Base-by-base conservation (phyloP, 2,329 filamentous ascomycete species). In the Cladosporium colombiae region DNA sequence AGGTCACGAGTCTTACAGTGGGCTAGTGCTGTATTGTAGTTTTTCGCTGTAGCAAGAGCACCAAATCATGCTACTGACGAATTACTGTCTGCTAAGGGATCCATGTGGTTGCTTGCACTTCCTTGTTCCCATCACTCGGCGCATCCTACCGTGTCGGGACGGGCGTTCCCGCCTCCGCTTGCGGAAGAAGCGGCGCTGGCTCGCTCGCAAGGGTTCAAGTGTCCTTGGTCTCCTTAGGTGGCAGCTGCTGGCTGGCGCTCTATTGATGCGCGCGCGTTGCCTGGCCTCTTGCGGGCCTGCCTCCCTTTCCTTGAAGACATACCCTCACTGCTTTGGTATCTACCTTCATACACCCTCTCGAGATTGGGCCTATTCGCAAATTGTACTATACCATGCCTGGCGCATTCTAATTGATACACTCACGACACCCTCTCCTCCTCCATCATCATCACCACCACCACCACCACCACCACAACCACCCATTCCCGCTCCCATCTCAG, bases 381-480 rank as follows among this genome's bases (percentile, higher is more conserved):
- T n/a, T 52, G 59, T 61, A 62, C 59, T 27, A 44, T 55, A 63
- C 3, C 27, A 63, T 63, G 61, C 61, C 61, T 63, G 61, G 61
- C 50, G 61, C 61, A 63, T 63, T 44, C 61, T 63, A 56, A 63
- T 29, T 29, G n/a, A 5, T 46, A 46, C 40, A 56, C 13, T 16
- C 23, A 44, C 61, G 46, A 61, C 58, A 23, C 49, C 7, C 33
- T 4, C 14, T 37, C 35, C 10, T 55, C 18, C 8, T 10, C 13
- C 27, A 8, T 8, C 5, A 21, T 4, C 14, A 25, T 23, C 10
- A 33, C 18, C 7, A 18, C 23, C 16, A 16, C 25, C 23, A 29
- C 13, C 49, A 29, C 49, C n/a, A 18, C 49, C 25, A 31, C 27
- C 25, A 53, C 16, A 27, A 53, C 50, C 10, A 50, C 14, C 29